These are phyloP conservation scores for Triticum aestivum DNA, from an alignment of 176 grass and related monocot species.

Conservation along the genomic window IWGSC_CS_RefSeq_v2.1 NC_057798.1:339082051-339082550, in stretches of 20 bases:
- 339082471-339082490: slow-evolving; percentile 84
- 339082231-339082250: slow-evolving; percentile 80
- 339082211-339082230: slow-evolving; percentile 89
- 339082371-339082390: slow-evolving; percentile 2
- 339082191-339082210: slow-evolving; percentile 93
- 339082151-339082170: slow-evolving; percentile 60
- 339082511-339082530: slow-evolving; percentile 26
- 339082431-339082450: slow-evolving; percentile 72
- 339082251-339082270: slow-evolving; percentile 72
- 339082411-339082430: slow-evolving; percentile 84
- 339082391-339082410: slow-evolving; percentile 71
- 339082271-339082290: slow-evolving; percentile 56
- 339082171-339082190: slow-evolving; percentile 89
- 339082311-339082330: slow-evolving; percentile 83
- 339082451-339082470: slow-evolving; percentile 81
- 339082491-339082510: slow-evolving; percentile 63
- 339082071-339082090: slow-evolving; percentile 43
- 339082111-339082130: slow-evolving; percentile 58
- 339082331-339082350: slow-evolving; percentile 92
- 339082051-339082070: not conserved
- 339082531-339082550: not conserved
- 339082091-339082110: slow-evolving; percentile 66
- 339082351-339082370: slow-evolving; percentile 42
- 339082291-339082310: slow-evolving; percentile 47
- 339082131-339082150: not conserved